Base-by-base conservation (phyloP, 176 grass and related monocot genomes). In the Ampelocalamus luodianensis region DNA sequence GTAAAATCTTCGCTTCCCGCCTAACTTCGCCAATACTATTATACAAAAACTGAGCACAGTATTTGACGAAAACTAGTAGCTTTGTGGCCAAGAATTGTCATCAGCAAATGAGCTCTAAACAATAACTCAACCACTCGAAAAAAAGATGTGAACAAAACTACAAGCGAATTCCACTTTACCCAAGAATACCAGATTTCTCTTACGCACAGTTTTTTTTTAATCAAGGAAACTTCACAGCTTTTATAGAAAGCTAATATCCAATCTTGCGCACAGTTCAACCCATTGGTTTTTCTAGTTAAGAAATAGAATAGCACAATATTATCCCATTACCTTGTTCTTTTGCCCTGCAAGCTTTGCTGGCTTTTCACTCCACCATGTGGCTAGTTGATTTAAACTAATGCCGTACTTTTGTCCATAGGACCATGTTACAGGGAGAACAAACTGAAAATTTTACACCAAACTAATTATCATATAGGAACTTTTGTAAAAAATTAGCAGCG, bases 401-500 rank as follows among this genome's bases (percentile, higher is more conserved):
- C 93, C 91, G 2, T 92, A 89, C 55, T 90, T 93, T 27, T 76
- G 83, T 76, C 96, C 96, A 77, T 92, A 86, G 12, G 93, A 92
- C 96, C 96, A 99, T 71, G 96, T 96, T 60, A 99, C 54, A 32
- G 91, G 91, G 73, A 99, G 93, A n/a, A 96, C 93, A 94, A 92
- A 95, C 96, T 99, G 80, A 83, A 87, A 11, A 55, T 79, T 60
- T 54, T 54, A 83, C 55, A 64, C 4, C 36, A 42, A 71, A 63
- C 22, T 34, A 18, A 17, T 86, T 49, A 84, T 8, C 10, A 46
- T 16, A 68, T 13, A 42, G 29, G 67, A 48, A 56, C 37, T 67
- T 27, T 0, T 55, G 29, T 23, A 81, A 0, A 48, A 26, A 18
- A 5, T 67, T 77, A 54, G 17, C 71, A 5, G 66, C 43, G 4